Evolutionary conservation across 2,329 filamentous ascomycete species (phyloP), one percentile per base, ranked within the genome.

Genomic region (Pseudopyrenochaeta lycopersici): DNA sequence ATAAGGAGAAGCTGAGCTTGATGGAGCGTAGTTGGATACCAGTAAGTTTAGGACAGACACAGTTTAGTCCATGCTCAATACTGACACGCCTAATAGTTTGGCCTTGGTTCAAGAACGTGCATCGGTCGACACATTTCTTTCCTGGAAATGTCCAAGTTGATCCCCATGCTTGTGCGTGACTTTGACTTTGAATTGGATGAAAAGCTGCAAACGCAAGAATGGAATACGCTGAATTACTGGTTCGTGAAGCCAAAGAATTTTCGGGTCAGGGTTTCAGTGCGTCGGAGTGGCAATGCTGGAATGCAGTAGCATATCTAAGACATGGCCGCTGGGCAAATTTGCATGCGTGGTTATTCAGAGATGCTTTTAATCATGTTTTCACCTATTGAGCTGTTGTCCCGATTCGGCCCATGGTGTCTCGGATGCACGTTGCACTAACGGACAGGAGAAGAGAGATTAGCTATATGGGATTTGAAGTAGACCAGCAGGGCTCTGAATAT

Each of bases 11-110:
- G 27, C 39, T 56, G 11, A 56, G 54, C 33, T 17, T 40, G 7
- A 68, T 68, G 62, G 63, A 65, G 23, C 36, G 49, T 7, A 54
- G 39, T n/a, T 65, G 49, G 35, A 55, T 67, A 48, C 62, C 64
- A 36, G 62, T 63, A 54, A 9, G 23, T 27, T 27, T 27, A 5
- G 23, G 23, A 27, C 9, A 46, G 51, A 49, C 20, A 27, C 11
- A 18, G 15, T 41, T 20, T 30, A 45, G 27, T n/a, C 31, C 39
- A 41, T 45, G 46, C 12, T 29, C 11, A 18, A 43, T 30, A 49
- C 52, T 36, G 32, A 36, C 32, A 36, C 17, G 11, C 4, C 14
- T 10, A 20, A 2, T 20, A 56, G 54, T 58, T 58, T 46, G 61
- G 61, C 29, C 46, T 51, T 27, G 64, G 64, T n/a, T 58, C 62